Base-by-base conservation (phyloP, 2,329 filamentous ascomycete genomes). In the Myrmaecium sp. region DNA sequence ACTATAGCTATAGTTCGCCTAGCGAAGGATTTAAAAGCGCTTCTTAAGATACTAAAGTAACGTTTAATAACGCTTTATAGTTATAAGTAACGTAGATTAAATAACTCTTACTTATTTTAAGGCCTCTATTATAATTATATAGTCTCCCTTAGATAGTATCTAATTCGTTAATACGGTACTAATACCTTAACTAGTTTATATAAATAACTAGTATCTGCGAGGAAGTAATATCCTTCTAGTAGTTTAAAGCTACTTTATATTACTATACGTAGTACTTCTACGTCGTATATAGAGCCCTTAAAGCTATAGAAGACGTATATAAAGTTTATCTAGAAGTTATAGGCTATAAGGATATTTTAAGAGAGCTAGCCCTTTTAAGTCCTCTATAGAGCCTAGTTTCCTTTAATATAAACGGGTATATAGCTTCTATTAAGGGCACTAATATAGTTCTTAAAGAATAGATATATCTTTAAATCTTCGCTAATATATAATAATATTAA, bases 301-400 rank as follows among this genome's bases (percentile, higher is more conserved):
- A 22, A 30, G 5, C 28, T 17, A 26, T 19, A 13, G 23, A 30
- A 12, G 12, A 30, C 20, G 13, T 30, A 30, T 7, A 6, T 5
- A 14, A 30, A 30, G 22, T 26, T 30, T 6, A 30, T 25, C 7
- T 26, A 14, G 14, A 30, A 30, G 18, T 30, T 15, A 23, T 26
- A n/a, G 16, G 20, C 14, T 14, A 21, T 16, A 12, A 23, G 11
- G 10, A 30, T 17, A 25, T 30, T 26, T 10, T 26, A 15, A 5
- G 24, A 17, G 4, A 30, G 5, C 5, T 26, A 10, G 10, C 23
- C 22, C 21, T 26, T 21, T 4, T 26, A 17, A 21, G 21, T 30
- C 12, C 12, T 15, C n/a, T 25, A 25, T 10, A 12, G 14, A 10
- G 14, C 22, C 6, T 18, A n/a, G 8, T 19, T 10, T 5, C 14